Percentiles rank a stretch among this genome's conserved stretches.
These are phyloP conservation scores for Bolboschoenoplectus hybrid DNA, from an alignment of 202 grass and related monocot species.

Conservation along the genomic window DNA sequence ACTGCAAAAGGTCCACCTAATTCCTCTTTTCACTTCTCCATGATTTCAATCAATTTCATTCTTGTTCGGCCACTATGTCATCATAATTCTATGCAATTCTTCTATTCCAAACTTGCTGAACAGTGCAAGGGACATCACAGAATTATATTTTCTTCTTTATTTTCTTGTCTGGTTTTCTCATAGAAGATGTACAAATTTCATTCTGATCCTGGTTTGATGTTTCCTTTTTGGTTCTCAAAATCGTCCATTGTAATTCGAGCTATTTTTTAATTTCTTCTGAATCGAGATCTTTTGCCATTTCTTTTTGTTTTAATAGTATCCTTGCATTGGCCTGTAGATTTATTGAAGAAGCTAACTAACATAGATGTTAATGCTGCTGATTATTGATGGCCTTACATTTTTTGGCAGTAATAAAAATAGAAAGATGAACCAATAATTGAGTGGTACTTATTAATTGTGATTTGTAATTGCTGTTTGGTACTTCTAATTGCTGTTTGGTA, in stretches of 20 bases:
- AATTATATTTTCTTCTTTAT: slow-evolving; percentile 14
- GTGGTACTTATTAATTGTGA: neutral
- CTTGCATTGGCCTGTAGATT: slow-evolving; percentile 6
- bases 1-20: neutral
- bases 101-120: slow-evolving; percentile 11
- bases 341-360: neutral
- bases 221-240: slow-evolving; percentile 10
- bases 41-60: neutral
- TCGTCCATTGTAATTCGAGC: slow-evolving; percentile 28
- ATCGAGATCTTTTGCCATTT: neutral
- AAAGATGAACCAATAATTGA: neutral
- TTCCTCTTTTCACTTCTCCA: slow-evolving; percentile 21
- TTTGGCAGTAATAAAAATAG: neutral
- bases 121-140: neutral
- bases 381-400: neutral
- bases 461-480: neutral
- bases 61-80: neutral
- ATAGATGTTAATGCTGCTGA: slow-evolving; percentile 14
- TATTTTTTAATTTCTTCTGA: neutral
- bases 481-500: neutral
- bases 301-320: neutral
- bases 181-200: slow-evolving; percentile 35
- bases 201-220: slow-evolving; percentile 26
- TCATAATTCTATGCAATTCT: neutral
- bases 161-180: neutral